Percentiles rank a stretch among this genome's conserved stretches.
phyloP scores from a whole-genome alignment of 2,329 filamentous ascomycete genomes.

The Verruconis gallopava region DNA sequence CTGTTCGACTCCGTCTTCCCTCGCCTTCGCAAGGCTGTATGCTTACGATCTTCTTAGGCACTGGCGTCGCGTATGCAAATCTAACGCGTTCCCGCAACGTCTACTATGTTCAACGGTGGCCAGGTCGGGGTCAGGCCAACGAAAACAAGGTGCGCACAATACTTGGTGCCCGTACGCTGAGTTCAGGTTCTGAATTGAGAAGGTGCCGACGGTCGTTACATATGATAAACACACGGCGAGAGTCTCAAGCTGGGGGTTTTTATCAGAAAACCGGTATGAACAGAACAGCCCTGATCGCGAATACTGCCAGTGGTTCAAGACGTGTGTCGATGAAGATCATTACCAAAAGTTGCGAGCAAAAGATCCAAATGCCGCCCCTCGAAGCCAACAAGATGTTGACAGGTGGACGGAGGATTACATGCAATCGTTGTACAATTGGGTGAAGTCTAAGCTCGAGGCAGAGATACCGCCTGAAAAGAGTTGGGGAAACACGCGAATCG shows the following conservation, averaged over 20 bases:
- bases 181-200: too few species aligned
- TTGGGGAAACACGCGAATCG: constrained; percentile 35
- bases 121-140: constrained; percentile 37
- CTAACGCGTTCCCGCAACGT: constrained; percentile 23
- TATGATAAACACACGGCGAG: constrained; percentile 29
- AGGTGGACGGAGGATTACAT: constrained; percentile 39
- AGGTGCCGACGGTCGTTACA: constrained; percentile 38
- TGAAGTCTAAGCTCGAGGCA: constrained; percentile 25
- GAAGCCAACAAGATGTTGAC: constrained; percentile 30
- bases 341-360: constrained; percentile 31
- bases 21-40: background rate
- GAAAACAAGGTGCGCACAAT: constrained; percentile 47
- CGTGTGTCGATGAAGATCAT: constrained; percentile 37
- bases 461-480: constrained; percentile 30
- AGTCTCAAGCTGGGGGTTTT: constrained; percentile 41
- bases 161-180: too few species aligned
- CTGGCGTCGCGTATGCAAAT: constrained; percentile 26
- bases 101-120: constrained; percentile 36
- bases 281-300: constrained; percentile 31
- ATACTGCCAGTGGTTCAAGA: constrained; percentile 42
- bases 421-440: constrained; percentile 34
- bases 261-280: constrained; percentile 29
- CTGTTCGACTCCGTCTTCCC: too few species aligned
- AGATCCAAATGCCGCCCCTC: constrained; percentile 32
- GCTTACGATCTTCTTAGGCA: constrained; percentile 16